Evolutionary conservation across 1,284 basidiomycete species (phyloP), one percentile per base, ranked within the genome.

Genomic region (Cystobasidium slooffiae): DNA sequence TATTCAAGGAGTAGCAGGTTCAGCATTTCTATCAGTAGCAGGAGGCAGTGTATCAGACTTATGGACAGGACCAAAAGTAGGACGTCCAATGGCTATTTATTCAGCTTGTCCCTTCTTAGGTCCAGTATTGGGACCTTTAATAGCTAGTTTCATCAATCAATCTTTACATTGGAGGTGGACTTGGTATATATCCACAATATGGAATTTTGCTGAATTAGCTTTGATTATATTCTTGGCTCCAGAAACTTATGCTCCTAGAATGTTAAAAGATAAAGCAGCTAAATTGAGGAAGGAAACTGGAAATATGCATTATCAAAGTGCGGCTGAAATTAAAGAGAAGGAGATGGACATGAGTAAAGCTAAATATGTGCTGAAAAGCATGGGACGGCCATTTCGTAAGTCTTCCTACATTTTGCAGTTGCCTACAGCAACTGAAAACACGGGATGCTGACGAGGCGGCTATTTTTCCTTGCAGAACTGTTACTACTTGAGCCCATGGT

Each of bases 51-150:
- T 93, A 20, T 72, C 77, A 22, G 92, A 93, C 80, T 80, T 92
- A 72, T 93, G 92, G 78, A 81, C 83, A 0, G 88, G 90, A 76
- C 79, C 82, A 0, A 84, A 86, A 18, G 88, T 93, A 9, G 89
- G 87, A 63, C 88, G 85, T 88, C 91, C 91, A 0, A 92, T 93
- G 90, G 88, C 89, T 2, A 79, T 91, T 0, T 92, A 89, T 79
- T 89, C 65, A 31, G 65, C 72, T 37, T 68, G 31, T 51, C 72
- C 72, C 20, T 74, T 74, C 47, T 49, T 68, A 31, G 72, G 72
- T 49, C 72, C 77, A 1, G 63, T 72, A 12, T 55, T 70, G 4
- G 80, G 76, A 31, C 69, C 69, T 39, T 24, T 72, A 37, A 18
- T 72, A 63, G 58, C 69, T 20, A 52, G 31, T 22, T 72, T 64